Percentiles rank a stretch among this genome's conserved stretches.
Evolutionary conservation across 345 rosid species (phyloP).

Genomic region (Heritiera fomes): DNA sequence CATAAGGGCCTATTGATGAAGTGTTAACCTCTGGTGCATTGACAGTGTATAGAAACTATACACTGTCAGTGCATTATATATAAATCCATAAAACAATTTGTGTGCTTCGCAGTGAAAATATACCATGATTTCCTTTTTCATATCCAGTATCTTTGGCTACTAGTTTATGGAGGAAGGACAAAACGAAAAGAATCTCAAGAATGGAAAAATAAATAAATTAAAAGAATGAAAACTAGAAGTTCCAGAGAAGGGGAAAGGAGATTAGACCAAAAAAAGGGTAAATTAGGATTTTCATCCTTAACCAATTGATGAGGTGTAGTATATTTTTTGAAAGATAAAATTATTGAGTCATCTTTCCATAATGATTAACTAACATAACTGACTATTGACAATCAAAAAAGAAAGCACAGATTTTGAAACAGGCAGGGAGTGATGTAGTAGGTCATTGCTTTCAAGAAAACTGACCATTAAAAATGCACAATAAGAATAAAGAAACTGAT

Average conservation of each 20-base stretch:
- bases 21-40: too few relatives aligned
- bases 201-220: too few relatives aligned
- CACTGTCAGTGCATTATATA: too few relatives aligned
- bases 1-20: too few relatives aligned
- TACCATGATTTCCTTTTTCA: too few relatives aligned
- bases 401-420: neutral
- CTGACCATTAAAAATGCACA: neutral
- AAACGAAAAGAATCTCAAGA: too few relatives aligned
- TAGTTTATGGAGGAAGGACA: neutral
- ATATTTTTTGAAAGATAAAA: neutral
- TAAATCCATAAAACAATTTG: too few relatives aligned
- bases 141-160: neutral
- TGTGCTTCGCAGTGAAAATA: too few relatives aligned
- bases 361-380: neutral
- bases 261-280: neutral
- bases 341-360: neutral
- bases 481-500: neutral
- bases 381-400: neutral
- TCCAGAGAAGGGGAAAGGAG: neutral
- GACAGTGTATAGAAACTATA: too few relatives aligned
- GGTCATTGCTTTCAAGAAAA: slow-evolving; percentile 8
- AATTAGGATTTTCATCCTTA: neutral
- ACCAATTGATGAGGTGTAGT: neutral
- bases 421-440: neutral
- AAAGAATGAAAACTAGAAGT: neutral